Conservation (phyloP, 345 rosid species). For the Raphanus raphanistrum region DNA sequence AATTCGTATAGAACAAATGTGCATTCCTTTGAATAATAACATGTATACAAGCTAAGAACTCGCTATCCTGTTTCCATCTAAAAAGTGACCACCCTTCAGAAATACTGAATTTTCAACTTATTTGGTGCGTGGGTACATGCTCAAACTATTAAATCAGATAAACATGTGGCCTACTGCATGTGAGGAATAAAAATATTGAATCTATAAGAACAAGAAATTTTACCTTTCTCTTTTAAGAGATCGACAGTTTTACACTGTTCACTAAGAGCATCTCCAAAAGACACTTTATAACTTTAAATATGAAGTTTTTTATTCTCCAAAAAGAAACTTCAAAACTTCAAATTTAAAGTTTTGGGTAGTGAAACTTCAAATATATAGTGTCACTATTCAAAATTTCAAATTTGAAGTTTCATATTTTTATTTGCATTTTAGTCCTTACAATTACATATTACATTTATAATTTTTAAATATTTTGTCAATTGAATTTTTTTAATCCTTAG, state of each 20-base stretch:
- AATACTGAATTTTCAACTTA: background rate
- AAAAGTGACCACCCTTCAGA: conserved; percentile 4
- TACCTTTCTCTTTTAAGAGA: conserved; percentile 76
- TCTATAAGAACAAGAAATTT: background rate
- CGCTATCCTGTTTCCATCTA: background rate
- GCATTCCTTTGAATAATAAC: background rate
- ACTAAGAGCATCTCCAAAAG: no score
- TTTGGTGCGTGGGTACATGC: background rate
- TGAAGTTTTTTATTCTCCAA: no score
- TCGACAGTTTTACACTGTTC: conserved; percentile 47
- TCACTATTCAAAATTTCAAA: no score
- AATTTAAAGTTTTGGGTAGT: no score
- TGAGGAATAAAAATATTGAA: conserved; percentile 19
- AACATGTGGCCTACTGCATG: background rate
- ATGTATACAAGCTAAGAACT: conserved; percentile 4
- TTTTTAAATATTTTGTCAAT: no score
- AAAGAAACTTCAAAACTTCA: no score
- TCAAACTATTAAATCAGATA: background rate
- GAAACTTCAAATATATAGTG: no score
- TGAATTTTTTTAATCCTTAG: no score
- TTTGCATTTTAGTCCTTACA: no score
- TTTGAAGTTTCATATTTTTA: no score
- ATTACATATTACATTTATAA: no score
- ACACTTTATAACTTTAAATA: no score
- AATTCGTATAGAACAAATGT: background rate